Conservation (phyloP, 352 stramenopile species). For the Phytophthora macrochlamydospora region DNA sequence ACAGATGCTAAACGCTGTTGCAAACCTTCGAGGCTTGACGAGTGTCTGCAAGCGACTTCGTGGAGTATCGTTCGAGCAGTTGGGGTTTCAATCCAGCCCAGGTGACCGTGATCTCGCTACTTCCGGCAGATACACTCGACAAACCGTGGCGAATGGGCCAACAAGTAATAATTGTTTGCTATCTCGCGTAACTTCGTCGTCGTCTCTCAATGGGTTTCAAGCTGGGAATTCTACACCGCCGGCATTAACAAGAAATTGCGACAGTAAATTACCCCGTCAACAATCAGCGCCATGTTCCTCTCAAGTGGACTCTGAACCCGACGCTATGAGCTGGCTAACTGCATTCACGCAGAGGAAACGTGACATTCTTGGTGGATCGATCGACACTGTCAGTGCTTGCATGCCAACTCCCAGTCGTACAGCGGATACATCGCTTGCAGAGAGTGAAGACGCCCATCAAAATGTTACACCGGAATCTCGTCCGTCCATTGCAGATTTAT, state of each 20-base stretch:
- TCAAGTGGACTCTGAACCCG: conserved; percentile 16
- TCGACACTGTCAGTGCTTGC: conserved; percentile 27
- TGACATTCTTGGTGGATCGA: conserved; percentile 54
- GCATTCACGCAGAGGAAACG: conserved; percentile 68
- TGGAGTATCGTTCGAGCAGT: conserved; percentile 51
- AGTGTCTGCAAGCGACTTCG: conserved; percentile 60
- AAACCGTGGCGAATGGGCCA: background rate
- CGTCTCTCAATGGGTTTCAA: conserved; percentile 3
- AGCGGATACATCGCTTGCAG: background rate
- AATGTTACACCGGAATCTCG: conserved; percentile 10
- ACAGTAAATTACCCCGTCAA: conserved; percentile 11
- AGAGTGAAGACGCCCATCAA: conserved; percentile 6
- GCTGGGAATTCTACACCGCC: background rate
- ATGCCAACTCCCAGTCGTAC: background rate
- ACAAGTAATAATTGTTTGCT: conserved; percentile 32
- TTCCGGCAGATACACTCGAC: background rate
- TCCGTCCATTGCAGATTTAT: conserved; percentile 19
- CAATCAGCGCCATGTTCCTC: background rate
- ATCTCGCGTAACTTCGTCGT: conserved; percentile 16
- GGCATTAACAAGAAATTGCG: background rate
- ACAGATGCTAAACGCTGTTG: conserved; percentile 65
- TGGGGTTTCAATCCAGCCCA: conserved; percentile 50
- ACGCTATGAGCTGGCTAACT: conserved; percentile 69
- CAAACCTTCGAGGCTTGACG: conserved; percentile 58
- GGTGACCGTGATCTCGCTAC: conserved; percentile 14